Evolutionary conservation across 2,329 filamentous ascomycete species (phyloP).

Genomic region (Diplodia seriata): DNA sequence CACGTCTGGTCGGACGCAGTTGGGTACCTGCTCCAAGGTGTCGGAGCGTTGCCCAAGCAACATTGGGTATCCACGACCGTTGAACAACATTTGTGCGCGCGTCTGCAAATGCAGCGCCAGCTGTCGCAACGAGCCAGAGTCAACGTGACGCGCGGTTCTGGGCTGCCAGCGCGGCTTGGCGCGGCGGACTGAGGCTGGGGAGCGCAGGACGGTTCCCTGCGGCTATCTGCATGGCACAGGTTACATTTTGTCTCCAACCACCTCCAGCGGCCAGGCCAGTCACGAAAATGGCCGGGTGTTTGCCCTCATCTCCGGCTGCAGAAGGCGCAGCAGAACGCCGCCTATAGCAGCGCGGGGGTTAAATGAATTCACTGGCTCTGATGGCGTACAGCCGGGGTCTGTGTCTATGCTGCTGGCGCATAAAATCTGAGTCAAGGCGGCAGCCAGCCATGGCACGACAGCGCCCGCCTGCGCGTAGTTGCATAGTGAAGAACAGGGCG

Average conservation of each 20-base stretch:
- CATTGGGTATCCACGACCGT: slow-evolving; percentile 20
- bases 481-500: slow-evolving; percentile 25
- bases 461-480: slow-evolving; percentile 13
- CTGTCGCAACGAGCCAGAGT: slow-evolving; percentile 14
- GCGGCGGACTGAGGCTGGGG: slow-evolving; percentile 26
- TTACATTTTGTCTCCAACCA: slow-evolving; percentile 25
- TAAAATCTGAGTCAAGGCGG: slow-evolving; percentile 31
- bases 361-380: slow-evolving; percentile 14
- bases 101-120: slow-evolving; percentile 9
- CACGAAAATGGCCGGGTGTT: slow-evolving; percentile 27
- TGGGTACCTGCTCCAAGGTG: slow-evolving; percentile 23
- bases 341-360: slow-evolving; percentile 17
- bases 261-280: slow-evolving; percentile 4
- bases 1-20: slow-evolving; percentile 21
- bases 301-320: slow-evolving; percentile 20
- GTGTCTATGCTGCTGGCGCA: slow-evolving; percentile 11
- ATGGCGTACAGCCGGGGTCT: slow-evolving; percentile 14
- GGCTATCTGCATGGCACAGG: slow-evolving; percentile 24
- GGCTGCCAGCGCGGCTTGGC: slow-evolving; percentile 4
- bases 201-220: slow-evolving; percentile 26
- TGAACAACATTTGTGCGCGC: neutral
- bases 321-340: slow-evolving; percentile 19
- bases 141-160: slow-evolving; percentile 13
- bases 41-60: slow-evolving; percentile 32
- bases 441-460: slow-evolving; percentile 29